A percentile compares a stretch with the other conserved stretches of the same genome.
These are phyloP conservation scores for Heterococcus sp. DNA, from an alignment of 108 stramenopile genomes.

Conservation along the genomic window DNA sequence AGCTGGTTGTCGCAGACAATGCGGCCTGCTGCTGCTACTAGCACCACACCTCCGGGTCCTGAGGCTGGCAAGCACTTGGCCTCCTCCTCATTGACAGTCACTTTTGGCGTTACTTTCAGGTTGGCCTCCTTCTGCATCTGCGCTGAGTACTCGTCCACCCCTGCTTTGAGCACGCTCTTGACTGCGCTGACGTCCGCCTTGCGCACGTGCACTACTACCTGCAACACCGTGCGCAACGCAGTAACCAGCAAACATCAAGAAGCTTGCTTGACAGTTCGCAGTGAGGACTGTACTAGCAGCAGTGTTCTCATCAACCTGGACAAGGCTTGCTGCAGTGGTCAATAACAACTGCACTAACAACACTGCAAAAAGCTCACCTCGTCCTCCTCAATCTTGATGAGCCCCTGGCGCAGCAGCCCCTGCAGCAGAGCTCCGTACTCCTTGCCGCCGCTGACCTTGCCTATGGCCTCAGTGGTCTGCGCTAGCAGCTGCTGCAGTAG, in stretches of 20 bases:
- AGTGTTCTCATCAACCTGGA: no score
- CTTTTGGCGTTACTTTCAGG: constrained; percentile 72
- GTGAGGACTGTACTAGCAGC: no score
- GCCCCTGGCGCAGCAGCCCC: constrained; percentile 91
- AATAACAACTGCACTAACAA: no score
- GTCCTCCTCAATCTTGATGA: constrained; percentile 98
- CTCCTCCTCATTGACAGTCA: constrained; percentile 71
- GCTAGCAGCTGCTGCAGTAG: constrained; percentile 57
- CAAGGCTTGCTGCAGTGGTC: no score
- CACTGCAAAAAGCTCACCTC: constrained; percentile 76
- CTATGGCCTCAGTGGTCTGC: not conserved
- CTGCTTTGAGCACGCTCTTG: constrained; percentile 67
- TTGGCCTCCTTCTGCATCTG: constrained; percentile 84
- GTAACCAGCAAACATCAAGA: no score
- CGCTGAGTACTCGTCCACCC: constrained; percentile 80
- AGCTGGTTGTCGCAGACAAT: constrained; percentile 97
- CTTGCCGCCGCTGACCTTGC: constrained; percentile 6
- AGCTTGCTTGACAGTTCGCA: no score
- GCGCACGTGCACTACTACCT: constrained; percentile 73
- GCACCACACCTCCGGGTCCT: constrained; percentile 81
- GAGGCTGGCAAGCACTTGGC: constrained; percentile 39
- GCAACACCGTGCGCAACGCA: no score
- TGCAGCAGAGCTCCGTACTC: constrained; percentile 90
- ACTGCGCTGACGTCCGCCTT: constrained; percentile 76
- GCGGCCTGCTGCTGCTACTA: constrained; percentile 81